Evolutionary conservation across 2,329 filamentous ascomycete species (phyloP), one percentile per base, ranked within the genome.

Genomic region (Aureobasidium namibiae): DNA sequence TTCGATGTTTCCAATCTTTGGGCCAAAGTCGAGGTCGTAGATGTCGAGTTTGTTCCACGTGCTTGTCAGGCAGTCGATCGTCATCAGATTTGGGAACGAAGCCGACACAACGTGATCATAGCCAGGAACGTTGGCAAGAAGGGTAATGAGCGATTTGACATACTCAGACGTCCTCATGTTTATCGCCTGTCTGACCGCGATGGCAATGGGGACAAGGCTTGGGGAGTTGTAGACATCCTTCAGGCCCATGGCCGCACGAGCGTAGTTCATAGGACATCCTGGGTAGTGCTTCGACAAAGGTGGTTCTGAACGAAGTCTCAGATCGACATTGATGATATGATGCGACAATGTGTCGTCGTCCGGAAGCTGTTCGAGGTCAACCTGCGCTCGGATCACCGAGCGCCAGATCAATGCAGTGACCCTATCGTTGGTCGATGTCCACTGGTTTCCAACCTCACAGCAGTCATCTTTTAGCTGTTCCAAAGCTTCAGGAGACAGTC

Each of bases 11-110:
- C 48, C 33, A 8, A 52, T 23, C 13, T 18, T 21, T n/a, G 31
- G 48, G 6, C 48, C 33, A 23, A 23, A 52, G 13, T 52, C 23
- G 8, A 52, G 48, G 31, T 52, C 48, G 11, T 16, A n/a, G 33
- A 52, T 52, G 38, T 52, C 48, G 18, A 52, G 11, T 26, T 52
- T 52, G 48, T 52, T 38, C 48, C 48, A 52, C 14, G 48, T 52
- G 16, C 33, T 38, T n/a, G 33, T 52, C 1, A 52, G 11, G 48
- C 48, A 52, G 21, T 52, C 33, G 33, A 1, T 52, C 2, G 6
- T 7, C 48, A 52, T 38, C 11, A 52, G 21, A 26, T 38, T 38
- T 6, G 33, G 48, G 21, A 14, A 52, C 10, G 48, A 52, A 52
- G 33, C 33, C 33, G 33, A 52, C 21, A 39, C 33, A 26, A 52